These are phyloP conservation scores for Rhynchosporium graminicola DNA, from an alignment of 2,329 filamentous ascomycete genomes.

Conservation along the genomic window DNA sequence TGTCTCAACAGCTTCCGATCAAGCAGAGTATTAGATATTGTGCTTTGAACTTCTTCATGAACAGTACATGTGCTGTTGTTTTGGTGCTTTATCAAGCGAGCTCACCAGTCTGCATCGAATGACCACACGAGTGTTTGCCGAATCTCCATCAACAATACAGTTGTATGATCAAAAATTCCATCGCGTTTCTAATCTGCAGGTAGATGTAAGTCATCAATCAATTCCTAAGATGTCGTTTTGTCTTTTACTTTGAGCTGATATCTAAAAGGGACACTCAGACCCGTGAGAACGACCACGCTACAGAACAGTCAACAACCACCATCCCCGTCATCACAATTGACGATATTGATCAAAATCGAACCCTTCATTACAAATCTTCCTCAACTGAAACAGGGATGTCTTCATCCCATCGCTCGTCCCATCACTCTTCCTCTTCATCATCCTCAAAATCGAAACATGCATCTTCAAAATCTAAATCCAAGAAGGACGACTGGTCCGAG, in stretches of 20 bases:
- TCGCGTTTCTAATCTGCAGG: constrained; percentile 20
- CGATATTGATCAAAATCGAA: constrained; percentile 32
- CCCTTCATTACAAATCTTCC: constrained; percentile 25
- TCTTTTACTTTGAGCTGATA: constrained; percentile 22
- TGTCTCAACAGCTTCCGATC: constrained; percentile 15
- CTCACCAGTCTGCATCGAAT: constrained; percentile 11
- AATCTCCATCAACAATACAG: constrained; percentile 13
- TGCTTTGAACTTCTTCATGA: constrained; percentile 5
- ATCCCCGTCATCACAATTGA: constrained; percentile 35
- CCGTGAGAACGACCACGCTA: constrained; percentile 28
- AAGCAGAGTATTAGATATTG: constrained; percentile 1
- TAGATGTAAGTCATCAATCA: constrained; percentile 33
- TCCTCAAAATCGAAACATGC: constrained; percentile 33
- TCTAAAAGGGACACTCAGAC: constrained; percentile 30
- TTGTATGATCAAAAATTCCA: constrained; percentile 17
- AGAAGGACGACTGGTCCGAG: constrained; percentile 65
- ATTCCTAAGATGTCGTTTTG: background rate
- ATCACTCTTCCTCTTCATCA: constrained; percentile 31
- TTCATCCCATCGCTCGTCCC: constrained; percentile 36
- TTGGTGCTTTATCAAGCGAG: constrained; percentile 13
- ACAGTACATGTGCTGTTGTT: constrained; percentile 5
- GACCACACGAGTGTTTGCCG: constrained; percentile 10
- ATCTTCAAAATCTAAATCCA: constrained; percentile 45
- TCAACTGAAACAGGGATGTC: constrained; percentile 37
- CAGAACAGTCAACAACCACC: constrained; percentile 22